phyloP scores from a whole-genome alignment of 2,329 filamentous ascomycete species.

The Monosporascus ibericus region DNA sequence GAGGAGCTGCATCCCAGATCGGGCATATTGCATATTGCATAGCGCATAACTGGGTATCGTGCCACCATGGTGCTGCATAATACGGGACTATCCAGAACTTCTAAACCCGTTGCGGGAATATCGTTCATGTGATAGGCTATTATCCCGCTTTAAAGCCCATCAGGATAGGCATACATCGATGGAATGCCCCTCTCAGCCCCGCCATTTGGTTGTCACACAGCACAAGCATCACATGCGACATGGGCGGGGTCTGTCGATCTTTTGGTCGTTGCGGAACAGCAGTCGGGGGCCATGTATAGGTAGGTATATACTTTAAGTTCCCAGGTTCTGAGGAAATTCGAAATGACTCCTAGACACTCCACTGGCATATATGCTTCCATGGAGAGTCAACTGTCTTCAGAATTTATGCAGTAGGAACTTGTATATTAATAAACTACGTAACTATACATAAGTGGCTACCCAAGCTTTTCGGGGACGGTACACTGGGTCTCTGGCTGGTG shows the following conservation, averaged over 20 bases:
- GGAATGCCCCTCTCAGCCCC: neutral
- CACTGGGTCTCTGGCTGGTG: too few species aligned
- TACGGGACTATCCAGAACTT: neutral
- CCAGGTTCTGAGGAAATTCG: too few species aligned
- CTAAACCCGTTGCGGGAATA: neutral
- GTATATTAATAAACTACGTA: too few species aligned
- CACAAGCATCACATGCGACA: neutral
- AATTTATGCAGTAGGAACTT: too few species aligned
- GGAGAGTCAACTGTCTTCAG: too few species aligned
- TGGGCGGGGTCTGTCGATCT: neutral
- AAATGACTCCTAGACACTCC: too few species aligned
- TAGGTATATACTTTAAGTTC: too few species aligned
- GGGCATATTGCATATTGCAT: neutral
- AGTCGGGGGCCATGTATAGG: too few species aligned
- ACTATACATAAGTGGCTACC: too few species aligned
- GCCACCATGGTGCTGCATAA: neutral
- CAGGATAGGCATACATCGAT: neutral
- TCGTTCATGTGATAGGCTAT: neutral
- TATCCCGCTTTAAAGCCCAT: neutral
- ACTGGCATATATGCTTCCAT: too few species aligned
- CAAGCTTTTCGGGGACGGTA: too few species aligned
- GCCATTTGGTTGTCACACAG: neutral
- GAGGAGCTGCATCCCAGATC: neutral
- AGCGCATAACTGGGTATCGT: neutral
- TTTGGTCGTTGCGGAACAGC: neutral